phyloP scores from a whole-genome alignment of 2,329 filamentous ascomycete species.

The Ceratocystis colombiana region DNA sequence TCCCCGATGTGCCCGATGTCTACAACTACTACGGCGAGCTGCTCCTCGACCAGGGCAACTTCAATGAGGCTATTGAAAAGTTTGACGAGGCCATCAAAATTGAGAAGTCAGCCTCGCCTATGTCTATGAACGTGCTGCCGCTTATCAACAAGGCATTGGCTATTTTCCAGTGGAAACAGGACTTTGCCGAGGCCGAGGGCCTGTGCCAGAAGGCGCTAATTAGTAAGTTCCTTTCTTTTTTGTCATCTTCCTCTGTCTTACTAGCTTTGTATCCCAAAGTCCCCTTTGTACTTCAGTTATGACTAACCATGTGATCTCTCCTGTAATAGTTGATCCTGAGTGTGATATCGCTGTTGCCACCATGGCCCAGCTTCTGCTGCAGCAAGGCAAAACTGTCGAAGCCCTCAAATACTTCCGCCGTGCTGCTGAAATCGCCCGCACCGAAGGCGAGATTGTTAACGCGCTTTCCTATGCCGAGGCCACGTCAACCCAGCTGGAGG shows the following conservation, averaged over 20 bases:
- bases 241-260: not conserved
- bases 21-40: conserved; percentile 99
- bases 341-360: conserved; percentile 98
- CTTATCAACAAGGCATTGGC: conserved; percentile 97
- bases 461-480: conserved; percentile 95
- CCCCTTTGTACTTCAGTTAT: not conserved
- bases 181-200: conserved; percentile 89
- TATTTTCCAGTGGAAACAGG: conserved; percentile 96
- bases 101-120: conserved; percentile 88
- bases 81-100: conserved; percentile 98
- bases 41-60: conserved; percentile 92
- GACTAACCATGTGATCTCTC: conserved; percentile 17
- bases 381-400: conserved; percentile 94
- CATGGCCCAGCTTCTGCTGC: conserved; percentile 92
- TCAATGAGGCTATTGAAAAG: conserved; percentile 88
- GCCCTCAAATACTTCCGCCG: conserved; percentile 95
- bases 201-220: conserved; percentile 95
- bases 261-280: not conserved
- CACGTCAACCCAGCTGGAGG: conserved; percentile 87
- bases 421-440: conserved; percentile 85
- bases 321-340: conserved; percentile 72
- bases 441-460: conserved; percentile 91
- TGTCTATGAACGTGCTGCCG: conserved; percentile 94
- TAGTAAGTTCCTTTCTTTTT: conserved; percentile 51
- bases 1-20: conserved; percentile 88